Conservation (phyloP, 805 yeast genomes). For the Kazachstania martiniae region DNA sequence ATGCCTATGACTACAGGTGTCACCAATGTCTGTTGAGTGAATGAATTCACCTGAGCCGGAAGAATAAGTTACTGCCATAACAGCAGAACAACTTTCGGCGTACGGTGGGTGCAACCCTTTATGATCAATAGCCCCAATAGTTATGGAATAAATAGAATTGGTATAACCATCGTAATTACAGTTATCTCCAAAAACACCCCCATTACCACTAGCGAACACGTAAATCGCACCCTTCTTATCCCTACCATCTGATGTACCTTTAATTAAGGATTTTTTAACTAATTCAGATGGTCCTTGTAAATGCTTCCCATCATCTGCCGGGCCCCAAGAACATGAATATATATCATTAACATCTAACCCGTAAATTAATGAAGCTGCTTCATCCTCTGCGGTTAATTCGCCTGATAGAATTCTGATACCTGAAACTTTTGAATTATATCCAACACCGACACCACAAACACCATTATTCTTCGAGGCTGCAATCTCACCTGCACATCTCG, state of each 20-base stretch:
- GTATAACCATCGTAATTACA: constrained; percentile 98
- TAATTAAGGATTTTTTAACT: constrained; percentile 73
- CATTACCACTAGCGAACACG: constrained; percentile 95
- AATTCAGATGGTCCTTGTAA: constrained; percentile 75
- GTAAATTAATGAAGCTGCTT: constrained; percentile 78
- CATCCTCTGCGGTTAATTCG: constrained; percentile 71
- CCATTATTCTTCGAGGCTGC: constrained; percentile 77
- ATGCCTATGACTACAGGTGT: constrained; percentile 59
- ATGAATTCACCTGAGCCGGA: constrained; percentile 87
- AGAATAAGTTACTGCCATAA: constrained; percentile 84
- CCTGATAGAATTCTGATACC: constrained; percentile 87
- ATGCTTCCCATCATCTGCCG: constrained; percentile 81
- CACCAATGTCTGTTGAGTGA: constrained; percentile 72
- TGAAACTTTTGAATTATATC: constrained; percentile 72
- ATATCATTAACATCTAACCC: constrained; percentile 80
- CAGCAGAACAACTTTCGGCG: constrained; percentile 90
- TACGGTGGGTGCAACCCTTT: constrained; percentile 80
- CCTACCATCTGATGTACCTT: constrained; percentile 78
- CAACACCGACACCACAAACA: constrained; percentile 96
- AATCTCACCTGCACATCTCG: constrained; percentile 96
- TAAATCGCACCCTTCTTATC: constrained; percentile 72
- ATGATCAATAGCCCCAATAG: constrained; percentile 88
- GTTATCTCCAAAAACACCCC: constrained; percentile 71
- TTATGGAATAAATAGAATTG: constrained; percentile 86
- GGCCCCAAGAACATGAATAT: constrained; percentile 98